Conservation (phyloP, 1,284 basidiomycete genomes). For the Thecaphora thlaspeos region DNA sequence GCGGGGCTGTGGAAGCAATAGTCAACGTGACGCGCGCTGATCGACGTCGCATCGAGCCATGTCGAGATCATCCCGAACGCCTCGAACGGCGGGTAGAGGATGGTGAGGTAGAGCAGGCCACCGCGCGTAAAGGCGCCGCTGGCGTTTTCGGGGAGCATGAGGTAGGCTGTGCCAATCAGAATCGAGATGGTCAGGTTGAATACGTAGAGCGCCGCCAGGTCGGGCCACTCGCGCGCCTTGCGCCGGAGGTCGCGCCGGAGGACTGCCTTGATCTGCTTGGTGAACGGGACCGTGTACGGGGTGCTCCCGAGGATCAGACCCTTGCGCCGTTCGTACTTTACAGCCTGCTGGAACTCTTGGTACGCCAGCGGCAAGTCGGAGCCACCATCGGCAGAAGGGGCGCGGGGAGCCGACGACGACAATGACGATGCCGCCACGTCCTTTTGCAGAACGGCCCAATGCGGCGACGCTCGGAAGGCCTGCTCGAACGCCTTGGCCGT, state of each 20-base stretch:
- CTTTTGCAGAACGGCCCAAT: no score
- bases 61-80: background rate
- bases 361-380: no score
- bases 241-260: background rate
- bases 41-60: constrained; percentile 18
- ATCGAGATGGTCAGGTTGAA: background rate
- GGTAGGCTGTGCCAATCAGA: background rate
- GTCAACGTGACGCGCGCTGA: constrained; percentile 43
- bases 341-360: no score
- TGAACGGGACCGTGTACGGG: background rate
- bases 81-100: background rate
- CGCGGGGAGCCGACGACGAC: no score
- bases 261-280: background rate
- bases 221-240: background rate
- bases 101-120: background rate
- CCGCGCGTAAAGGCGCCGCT: background rate
- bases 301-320: no score
- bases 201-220: background rate
- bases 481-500: no score
- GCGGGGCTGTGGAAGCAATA: constrained; percentile 46
- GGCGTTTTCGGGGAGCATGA: background rate
- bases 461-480: no score
- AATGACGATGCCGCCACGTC: no score
- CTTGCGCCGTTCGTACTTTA: no score
- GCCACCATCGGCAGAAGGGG: no score